Percentiles rank a stretch among this genome's conserved stretches.
Evolutionary conservation across 2,329 filamentous ascomycete species (phyloP).

Genomic region (Xylariaceae sp.): DNA sequence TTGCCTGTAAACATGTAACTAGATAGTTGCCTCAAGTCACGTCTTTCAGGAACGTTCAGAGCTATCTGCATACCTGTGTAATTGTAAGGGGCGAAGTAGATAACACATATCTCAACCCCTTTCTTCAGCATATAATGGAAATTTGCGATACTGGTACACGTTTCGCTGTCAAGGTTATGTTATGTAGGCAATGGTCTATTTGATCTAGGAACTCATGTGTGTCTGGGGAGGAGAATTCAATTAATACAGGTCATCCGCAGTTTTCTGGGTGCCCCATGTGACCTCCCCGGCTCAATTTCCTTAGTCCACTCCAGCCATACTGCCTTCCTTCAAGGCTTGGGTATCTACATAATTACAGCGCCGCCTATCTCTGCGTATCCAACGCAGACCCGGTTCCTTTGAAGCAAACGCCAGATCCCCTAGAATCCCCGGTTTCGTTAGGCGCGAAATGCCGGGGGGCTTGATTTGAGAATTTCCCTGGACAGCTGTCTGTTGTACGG

Average conservation of each 20-base stretch:
- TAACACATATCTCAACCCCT: not conserved
- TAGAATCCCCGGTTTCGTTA: no score
- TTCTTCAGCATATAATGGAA: not conserved
- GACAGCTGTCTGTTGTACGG: no score
- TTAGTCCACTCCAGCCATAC: not conserved
- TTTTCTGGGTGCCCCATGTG: no score
- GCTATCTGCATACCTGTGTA: not conserved
- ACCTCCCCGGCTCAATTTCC: not conserved
- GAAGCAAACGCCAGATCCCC: no score
- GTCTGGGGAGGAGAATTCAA: no score
- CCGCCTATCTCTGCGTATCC: conserved; percentile 3
- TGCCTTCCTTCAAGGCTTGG: conserved; percentile 7
- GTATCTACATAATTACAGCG: conserved; percentile 12
- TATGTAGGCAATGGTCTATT: conserved; percentile 1
- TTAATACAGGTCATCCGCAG: no score
- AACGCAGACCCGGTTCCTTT: not conserved
- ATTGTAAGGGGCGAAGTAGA: not conserved
- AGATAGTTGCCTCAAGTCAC: not conserved
- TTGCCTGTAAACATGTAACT: no score
- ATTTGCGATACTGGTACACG: not conserved
- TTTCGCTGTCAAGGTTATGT: not conserved
- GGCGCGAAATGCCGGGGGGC: no score
- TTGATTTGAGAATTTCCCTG: no score
- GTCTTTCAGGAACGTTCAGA: not conserved
- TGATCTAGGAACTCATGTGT: not conserved